Evolutionary conservation across 2,329 filamentous ascomycete species (phyloP), one percentile per base, ranked within the genome.

Genomic region (Trichoderma sp.): DNA sequence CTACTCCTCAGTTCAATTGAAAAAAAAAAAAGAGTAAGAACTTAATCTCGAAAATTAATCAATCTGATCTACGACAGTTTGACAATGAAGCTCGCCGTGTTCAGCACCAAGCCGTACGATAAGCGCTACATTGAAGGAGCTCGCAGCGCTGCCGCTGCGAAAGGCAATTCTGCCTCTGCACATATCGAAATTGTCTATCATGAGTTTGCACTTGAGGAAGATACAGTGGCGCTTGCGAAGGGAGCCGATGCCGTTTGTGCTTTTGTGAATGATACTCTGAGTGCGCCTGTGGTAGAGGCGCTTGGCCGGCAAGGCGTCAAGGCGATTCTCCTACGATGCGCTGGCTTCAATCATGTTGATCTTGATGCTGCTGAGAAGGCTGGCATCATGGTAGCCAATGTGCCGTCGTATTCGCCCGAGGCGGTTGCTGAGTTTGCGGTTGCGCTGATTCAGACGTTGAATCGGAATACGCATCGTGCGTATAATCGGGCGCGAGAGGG

Each of bases 351-450:
- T 81, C 88, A 90, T 73, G 86, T 91, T 70, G 87, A 91, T 75
- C 84, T 91, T 27, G 76, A 77, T 21, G 80, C 82, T 1, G 89
- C 89, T 67, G 81, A 84, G 73, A 75, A 77, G 24, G 82, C 88
- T 4, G 84, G 85, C 68, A 79, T 92, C 72, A 86, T 87, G 74
- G 88, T 91, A 56, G 88, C 88, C 73, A 88, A 89, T 70, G 89
- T 92, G 40, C 89, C 89, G 1, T 85, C 87, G 3, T 92, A 92
- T 79, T 89, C 88, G 8, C 89, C 89, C 70, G 87, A 91, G 77
- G 87, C 89, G 2, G 89, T 92, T 2, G 89, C 89, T 72, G 89
- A 92, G 81, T 91, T 91, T 74, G 85, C 88, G 52, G 84, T 91
- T n/a, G 87, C 88, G 1, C 81, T 91, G 70, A 82, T 91, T 65